A percentile compares a stretch with the other conserved stretches of the same genome.
These are phyloP conservation scores for Trametes hirsuta DNA, from an alignment of 1,284 basidiomycete genomes.

Conservation along the genomic window DNA sequence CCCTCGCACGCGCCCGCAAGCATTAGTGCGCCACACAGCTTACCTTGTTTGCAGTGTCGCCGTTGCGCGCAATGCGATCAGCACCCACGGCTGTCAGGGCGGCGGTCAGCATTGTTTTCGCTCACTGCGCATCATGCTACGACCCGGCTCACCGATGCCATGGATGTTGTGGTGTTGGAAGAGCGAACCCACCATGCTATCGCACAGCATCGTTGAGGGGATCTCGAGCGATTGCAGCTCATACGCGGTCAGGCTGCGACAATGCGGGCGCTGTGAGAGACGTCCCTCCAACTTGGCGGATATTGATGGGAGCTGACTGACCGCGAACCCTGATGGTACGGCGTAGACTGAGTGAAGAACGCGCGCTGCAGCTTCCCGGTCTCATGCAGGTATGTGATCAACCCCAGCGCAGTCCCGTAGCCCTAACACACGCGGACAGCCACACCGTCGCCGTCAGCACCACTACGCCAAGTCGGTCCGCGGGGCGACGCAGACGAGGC, in stretches of 20 bases:
- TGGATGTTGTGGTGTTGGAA: slow-evolving; percentile 88
- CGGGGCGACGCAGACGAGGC: neutral
- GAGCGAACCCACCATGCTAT: slow-evolving; percentile 92
- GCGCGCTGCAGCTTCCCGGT: slow-evolving; percentile 76
- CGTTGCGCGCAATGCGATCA: slow-evolving; percentile 86
- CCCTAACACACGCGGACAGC: slow-evolving; percentile 53
- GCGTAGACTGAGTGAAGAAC: slow-evolving; percentile 90
- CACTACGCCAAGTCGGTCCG: neutral
- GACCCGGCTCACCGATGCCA: slow-evolving; percentile 68
- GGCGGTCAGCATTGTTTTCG: neutral
- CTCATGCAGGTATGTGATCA: slow-evolving; percentile 88
- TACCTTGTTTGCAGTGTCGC: slow-evolving; percentile 94
- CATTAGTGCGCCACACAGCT: slow-evolving; percentile 17
- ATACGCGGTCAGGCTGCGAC: slow-evolving; percentile 77
- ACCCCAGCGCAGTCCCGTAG: slow-evolving; percentile 91
- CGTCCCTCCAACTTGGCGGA: neutral
- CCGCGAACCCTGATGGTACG: slow-evolving; percentile 91
- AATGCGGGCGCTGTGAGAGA: neutral
- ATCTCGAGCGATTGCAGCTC: slow-evolving; percentile 84
- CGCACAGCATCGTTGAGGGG: slow-evolving; percentile 91
- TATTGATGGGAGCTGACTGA: slow-evolving; percentile 28
- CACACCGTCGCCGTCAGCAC: slow-evolving; percentile 11
- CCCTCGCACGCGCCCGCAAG: neutral
- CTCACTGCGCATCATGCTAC: neutral
- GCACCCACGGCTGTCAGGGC: slow-evolving; percentile 69